A percentile compares a stretch with the other conserved stretches of the same genome.
phyloP scores from a whole-genome alignment of 1,139 yeast species.

The Suhomyces panamericanus region DNA sequence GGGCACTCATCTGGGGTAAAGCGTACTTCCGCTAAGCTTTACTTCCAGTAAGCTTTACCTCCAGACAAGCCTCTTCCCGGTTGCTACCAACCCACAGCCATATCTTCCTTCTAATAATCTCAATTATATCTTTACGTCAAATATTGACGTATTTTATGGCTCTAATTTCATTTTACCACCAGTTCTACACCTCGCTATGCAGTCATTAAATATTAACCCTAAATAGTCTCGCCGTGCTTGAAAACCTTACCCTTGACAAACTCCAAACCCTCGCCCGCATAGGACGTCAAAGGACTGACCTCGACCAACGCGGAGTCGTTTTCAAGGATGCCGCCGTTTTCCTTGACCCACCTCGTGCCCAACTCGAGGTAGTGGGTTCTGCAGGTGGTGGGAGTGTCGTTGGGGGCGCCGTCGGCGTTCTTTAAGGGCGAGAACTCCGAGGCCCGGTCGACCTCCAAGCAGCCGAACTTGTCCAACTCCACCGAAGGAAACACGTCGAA shows the following conservation, averaged over 20 bases:
- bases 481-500: constrained; percentile 93
- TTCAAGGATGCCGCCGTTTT: constrained; percentile 63
- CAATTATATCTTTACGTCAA: too few relatives aligned
- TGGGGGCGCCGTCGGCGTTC: constrained; percentile 78
- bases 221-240: constrained; percentile 42
- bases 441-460: constrained; percentile 82
- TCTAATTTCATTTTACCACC: too few relatives aligned
- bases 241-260: constrained; percentile 54
- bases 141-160: too few relatives aligned
- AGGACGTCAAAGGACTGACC: constrained; percentile 72
- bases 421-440: constrained; percentile 94
- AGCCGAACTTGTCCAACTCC: constrained; percentile 74
- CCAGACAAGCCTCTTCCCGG: too few relatives aligned
- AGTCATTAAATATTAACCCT: constrained; percentile 11
- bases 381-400: constrained; percentile 86
- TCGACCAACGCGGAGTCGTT: constrained; percentile 60
- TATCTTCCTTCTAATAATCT: too few relatives aligned
- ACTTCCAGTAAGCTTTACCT: too few relatives aligned
- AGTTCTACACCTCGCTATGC: neutral
- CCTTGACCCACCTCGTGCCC: constrained; percentile 73
- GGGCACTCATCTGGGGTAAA: too few relatives aligned
- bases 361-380: constrained; percentile 62
- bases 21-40: too few relatives aligned
- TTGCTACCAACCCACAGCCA: too few relatives aligned
- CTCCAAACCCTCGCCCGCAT: constrained; percentile 81